Percentiles rank a stretch among this genome's conserved stretches.
These are phyloP conservation scores for Trichophaea hybrida DNA, from an alignment of 2,329 filamentous ascomycete genomes.

Conservation along the genomic window DNA sequence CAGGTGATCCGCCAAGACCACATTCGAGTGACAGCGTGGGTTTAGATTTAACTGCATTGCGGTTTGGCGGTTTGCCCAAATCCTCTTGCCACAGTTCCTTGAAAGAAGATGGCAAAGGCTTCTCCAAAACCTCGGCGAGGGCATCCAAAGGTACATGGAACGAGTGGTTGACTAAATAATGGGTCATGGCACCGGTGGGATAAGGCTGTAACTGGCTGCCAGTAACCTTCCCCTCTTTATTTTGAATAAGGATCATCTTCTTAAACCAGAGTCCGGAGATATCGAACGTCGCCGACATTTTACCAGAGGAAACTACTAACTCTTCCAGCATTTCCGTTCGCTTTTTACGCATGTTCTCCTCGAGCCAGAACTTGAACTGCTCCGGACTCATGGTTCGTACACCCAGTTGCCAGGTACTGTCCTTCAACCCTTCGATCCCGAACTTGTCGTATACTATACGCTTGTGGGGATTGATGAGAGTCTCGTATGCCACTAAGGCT, in stretches of 20 bases:
- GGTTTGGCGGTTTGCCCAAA: neutral
- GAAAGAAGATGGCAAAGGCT: conserved; percentile 6
- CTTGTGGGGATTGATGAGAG: conserved; percentile 35
- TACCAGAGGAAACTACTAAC: conserved; percentile 15
- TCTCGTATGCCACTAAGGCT: conserved; percentile 37
- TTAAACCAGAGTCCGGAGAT: conserved; percentile 8
- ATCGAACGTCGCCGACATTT: conserved; percentile 11
- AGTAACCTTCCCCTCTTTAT: neutral
- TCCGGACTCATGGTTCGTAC: conserved; percentile 14
- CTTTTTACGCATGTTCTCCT: conserved; percentile 16
- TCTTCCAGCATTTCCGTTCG: conserved; percentile 13
- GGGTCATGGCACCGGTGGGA: conserved; percentile 5
- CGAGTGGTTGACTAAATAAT: conserved; percentile 13
- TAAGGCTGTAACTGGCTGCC: neutral
- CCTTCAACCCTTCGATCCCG: conserved; percentile 17
- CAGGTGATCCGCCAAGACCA: conserved; percentile 9
- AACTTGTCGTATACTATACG: conserved; percentile 34
- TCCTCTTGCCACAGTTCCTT: neutral
- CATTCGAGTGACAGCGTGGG: conserved; percentile 10
- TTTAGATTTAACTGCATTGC: neutral
- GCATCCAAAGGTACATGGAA: conserved; percentile 14
- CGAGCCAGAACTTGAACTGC: conserved; percentile 20
- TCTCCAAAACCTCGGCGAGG: conserved; percentile 9
- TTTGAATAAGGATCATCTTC: neutral
- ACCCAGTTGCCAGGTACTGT: conserved; percentile 12